Conservation (phyloP, 441 rosid species). For the Pelargonium fulgidum region DNA sequence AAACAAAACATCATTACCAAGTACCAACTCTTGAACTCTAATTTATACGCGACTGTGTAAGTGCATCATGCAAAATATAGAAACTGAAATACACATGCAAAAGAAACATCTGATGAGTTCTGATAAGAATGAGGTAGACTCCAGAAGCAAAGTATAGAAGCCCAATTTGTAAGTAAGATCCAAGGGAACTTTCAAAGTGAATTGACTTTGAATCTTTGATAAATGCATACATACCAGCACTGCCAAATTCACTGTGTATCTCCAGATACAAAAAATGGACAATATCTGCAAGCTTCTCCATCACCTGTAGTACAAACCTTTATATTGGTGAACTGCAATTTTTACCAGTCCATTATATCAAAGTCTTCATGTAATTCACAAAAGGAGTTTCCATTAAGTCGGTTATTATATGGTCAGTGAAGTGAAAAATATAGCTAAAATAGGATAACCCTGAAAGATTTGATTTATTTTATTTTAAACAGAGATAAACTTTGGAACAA, state of each 20-base stretch:
- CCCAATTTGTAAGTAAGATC: not conserved
- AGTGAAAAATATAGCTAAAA: not conserved
- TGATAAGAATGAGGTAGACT: not conserved
- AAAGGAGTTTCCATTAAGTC: not conserved
- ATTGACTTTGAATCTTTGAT: not conserved
- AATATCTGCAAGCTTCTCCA: constrained; percentile 94
- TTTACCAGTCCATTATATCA: not conserved
- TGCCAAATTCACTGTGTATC: constrained; percentile 75
- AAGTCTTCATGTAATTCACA: not conserved
- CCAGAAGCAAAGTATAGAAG: not conserved
- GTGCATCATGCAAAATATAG: not conserved
- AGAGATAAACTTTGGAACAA: not conserved
- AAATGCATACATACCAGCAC: constrained; percentile 53
- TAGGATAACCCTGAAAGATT: not conserved
- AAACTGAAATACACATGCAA: not conserved
- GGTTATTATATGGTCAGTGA: not conserved
- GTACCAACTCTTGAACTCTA: not conserved
- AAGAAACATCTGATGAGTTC: not conserved
- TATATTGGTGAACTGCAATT: not conserved
- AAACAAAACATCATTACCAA: constrained; percentile 9
- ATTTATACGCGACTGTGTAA: not conserved
- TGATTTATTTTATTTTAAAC: not conserved
- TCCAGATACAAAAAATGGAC: constrained; percentile 92
- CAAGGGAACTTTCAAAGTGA: not conserved
- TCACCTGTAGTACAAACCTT: constrained; percentile 53